Evolutionary conservation across 495 filamentous ascomycete genomes (phyloP).

Genomic region (Lindgomyces ingoldianus): DNA sequence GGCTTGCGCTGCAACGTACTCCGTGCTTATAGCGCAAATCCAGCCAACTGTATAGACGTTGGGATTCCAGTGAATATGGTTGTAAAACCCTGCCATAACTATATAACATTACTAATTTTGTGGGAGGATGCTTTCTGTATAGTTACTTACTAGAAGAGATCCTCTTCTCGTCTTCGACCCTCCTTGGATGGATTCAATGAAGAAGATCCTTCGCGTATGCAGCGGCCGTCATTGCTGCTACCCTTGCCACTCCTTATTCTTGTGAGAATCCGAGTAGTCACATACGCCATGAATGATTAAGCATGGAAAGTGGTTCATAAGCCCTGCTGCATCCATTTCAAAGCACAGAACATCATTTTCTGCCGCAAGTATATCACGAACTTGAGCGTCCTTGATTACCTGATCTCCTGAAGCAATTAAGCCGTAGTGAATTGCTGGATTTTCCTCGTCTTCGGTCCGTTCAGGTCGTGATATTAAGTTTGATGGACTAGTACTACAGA

Average conservation of each 20-base stretch:
- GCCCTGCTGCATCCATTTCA: no score
- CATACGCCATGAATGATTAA: background rate
- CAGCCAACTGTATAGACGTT: slow-evolving; percentile 8
- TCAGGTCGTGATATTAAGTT: background rate
- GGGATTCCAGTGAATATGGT: no score
- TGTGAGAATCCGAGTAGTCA: background rate
- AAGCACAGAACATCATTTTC: background rate
- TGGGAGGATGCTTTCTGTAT: no score
- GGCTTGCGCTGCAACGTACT: background rate
- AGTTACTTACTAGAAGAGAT: slow-evolving; percentile 23
- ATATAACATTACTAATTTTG: background rate
- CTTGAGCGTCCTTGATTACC: background rate
- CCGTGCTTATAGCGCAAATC: background rate
- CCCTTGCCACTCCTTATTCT: background rate
- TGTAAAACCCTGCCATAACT: no score
- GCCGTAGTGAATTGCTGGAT: background rate
- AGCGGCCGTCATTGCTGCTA: slow-evolving; percentile 12
- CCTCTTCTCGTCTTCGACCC: slow-evolving; percentile 45
- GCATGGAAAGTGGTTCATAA: slow-evolving; percentile 6
- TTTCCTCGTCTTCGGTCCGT: background rate
- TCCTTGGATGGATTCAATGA: slow-evolving; percentile 38
- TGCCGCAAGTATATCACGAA: background rate
- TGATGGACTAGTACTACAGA: background rate
- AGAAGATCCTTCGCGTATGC: slow-evolving; percentile 34
- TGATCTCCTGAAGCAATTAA: background rate